A percentile compares a stretch with the other conserved stretches of the same genome.
Evolutionary conservation across 805 yeast genomes (phyloP).

Genomic region (Sugiyamaella boreocaroliniensis): DNA sequence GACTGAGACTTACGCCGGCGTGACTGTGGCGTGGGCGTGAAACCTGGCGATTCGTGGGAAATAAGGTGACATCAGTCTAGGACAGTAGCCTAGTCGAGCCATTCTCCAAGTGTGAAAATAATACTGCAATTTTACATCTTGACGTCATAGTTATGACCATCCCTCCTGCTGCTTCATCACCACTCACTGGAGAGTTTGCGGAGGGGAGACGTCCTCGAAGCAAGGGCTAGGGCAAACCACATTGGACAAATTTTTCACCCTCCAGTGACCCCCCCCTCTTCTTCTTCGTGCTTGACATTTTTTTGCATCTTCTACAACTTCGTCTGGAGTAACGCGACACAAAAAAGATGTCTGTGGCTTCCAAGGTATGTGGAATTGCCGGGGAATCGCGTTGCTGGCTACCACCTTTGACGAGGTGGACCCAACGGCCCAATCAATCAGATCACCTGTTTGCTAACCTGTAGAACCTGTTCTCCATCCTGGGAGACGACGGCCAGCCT

Average conservation of each 20-base stretch:
- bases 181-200: too few species aligned
- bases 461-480: constrained; percentile 21
- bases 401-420: too few species aligned
- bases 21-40: neutral
- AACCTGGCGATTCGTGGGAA: too few species aligned
- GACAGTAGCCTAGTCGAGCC: too few species aligned
- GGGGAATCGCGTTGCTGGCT: too few species aligned
- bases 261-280: constrained; percentile 7
- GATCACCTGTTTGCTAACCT: constrained; percentile 1
- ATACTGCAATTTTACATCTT: too few species aligned
- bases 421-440: neutral
- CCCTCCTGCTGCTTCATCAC: too few species aligned
- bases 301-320: constrained; percentile 7
- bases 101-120: too few species aligned
- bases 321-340: constrained; percentile 1
- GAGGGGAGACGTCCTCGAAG: too few species aligned
- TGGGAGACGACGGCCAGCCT: constrained; percentile 20
- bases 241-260: constrained; percentile 3
- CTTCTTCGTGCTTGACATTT: constrained; percentile 11
- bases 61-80: too few species aligned
- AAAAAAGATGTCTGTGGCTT: constrained; percentile 21
- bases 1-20: neutral
- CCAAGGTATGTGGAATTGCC: constrained; percentile 17
- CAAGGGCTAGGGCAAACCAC: neutral
- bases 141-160: too few species aligned